Conservation (phyloP, 2,329 filamentous ascomycete species). For the Byssothecium circinans region DNA sequence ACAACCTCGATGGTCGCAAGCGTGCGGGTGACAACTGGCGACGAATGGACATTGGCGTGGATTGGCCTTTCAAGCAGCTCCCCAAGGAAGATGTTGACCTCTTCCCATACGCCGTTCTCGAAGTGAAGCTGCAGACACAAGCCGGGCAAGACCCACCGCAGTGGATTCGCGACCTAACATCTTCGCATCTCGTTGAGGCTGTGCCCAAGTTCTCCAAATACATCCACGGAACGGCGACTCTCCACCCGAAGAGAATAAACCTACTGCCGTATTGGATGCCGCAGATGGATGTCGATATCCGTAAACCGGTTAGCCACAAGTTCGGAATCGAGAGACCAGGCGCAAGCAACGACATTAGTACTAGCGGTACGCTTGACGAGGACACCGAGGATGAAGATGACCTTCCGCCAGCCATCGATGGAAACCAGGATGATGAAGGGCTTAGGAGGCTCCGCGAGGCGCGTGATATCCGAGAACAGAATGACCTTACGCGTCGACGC, state of each 20-base stretch:
- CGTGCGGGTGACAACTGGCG: slow-evolving; percentile 90
- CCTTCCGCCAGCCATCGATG: slow-evolving; percentile 29
- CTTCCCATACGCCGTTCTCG: slow-evolving; percentile 93
- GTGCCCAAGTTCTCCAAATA: slow-evolving; percentile 99
- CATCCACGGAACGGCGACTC: slow-evolving; percentile 86
- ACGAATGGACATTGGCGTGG: slow-evolving; percentile 94
- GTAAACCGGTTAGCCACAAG: slow-evolving; percentile 82
- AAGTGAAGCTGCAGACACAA: slow-evolving; percentile 97
- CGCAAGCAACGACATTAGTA: slow-evolving; percentile 72
- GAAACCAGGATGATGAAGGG: slow-evolving; percentile 48
- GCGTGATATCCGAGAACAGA: slow-evolving; percentile 53
- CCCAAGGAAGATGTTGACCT: slow-evolving; percentile 81
- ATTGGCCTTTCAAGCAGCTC: slow-evolving; percentile 89
- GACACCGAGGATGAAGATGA: slow-evolving; percentile 66
- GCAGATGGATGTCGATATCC: slow-evolving; percentile 97
- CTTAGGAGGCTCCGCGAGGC: slow-evolving; percentile 53
- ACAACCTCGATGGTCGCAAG: slow-evolving; percentile 80
- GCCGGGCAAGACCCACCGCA: slow-evolving; percentile 91
- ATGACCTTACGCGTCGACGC: slow-evolving; percentile 53
- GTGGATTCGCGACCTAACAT: slow-evolving; percentile 92
- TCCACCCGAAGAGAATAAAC: slow-evolving; percentile 86
- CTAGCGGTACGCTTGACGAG: slow-evolving; percentile 75
- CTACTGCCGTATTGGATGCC: slow-evolving; percentile 96
- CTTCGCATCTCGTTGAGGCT: slow-evolving; percentile 95
- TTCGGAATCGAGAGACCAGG: slow-evolving; percentile 87